A percentile compares a stretch with the other conserved stretches of the same genome.
phyloP scores from a whole-genome alignment of 2,329 filamentous ascomycete genomes.

The Cercospora zeae-maydis region DNA sequence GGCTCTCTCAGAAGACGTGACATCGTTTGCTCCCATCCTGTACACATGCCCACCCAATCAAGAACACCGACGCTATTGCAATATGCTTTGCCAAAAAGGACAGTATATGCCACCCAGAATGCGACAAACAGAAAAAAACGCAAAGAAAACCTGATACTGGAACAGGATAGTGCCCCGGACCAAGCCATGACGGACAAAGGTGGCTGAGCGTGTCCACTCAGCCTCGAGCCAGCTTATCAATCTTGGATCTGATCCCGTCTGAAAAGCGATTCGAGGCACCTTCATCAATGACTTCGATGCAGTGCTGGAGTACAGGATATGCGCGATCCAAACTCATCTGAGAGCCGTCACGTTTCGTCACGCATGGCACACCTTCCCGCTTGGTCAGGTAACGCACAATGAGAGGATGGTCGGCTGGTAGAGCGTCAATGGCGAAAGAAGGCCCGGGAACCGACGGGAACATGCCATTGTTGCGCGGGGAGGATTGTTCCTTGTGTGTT shows the following conservation, averaged over 20 bases:
- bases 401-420: conserved; percentile 50
- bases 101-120: not conserved
- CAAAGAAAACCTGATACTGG: not conserved
- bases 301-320: conserved; percentile 50
- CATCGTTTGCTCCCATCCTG: not conserved
- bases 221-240: conserved; percentile 44
- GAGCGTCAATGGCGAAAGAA: conserved; percentile 50
- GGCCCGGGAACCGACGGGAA: conserved; percentile 38
- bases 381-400: conserved; percentile 53
- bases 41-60: not conserved
- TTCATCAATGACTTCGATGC: conserved; percentile 52
- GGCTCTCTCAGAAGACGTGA: not conserved
- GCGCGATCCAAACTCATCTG: conserved; percentile 48
- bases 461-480: conserved; percentile 36
- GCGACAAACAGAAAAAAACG: not conserved
- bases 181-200: not conserved
- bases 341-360: conserved; percentile 51
- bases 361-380: conserved; percentile 51
- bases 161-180: not conserved
- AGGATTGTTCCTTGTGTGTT: conserved; percentile 46
- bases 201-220: conserved; percentile 14
- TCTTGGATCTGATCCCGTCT: conserved; percentile 54
- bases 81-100: not conserved
- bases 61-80: conserved; percentile 4
- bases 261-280: conserved; percentile 52